Conservation (phyloP, 306 rosid genomes). For the Pyrus bretschneideri region DNA sequence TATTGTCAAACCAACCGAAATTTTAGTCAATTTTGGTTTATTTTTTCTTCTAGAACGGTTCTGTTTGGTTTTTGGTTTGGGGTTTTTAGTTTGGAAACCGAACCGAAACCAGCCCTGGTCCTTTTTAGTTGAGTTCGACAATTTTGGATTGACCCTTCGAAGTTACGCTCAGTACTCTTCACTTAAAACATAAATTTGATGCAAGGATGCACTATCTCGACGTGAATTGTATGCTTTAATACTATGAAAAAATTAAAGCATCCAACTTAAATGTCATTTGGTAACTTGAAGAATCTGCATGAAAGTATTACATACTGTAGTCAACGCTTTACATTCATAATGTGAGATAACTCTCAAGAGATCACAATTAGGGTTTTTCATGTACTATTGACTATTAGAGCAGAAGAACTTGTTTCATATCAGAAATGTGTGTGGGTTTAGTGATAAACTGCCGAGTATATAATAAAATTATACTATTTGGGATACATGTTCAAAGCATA, state of each 20-base stretch:
- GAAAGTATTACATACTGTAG: background rate
- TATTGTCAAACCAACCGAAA: no score
- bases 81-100: no score
- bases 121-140: background rate
- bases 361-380: no score
- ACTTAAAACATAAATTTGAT: background rate
- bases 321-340: background rate
- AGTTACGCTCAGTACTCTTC: background rate
- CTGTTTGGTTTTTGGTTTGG: no score
- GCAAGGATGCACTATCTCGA: background rate
- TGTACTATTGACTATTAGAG: no score
- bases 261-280: background rate
- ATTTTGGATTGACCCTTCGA: background rate
- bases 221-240: background rate
- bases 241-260: no score
- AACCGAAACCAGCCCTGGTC: background rate
- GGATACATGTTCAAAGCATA: background rate
- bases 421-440: background rate
- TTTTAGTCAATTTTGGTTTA: no score
- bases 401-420: background rate
- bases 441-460: background rate
- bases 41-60: no score
- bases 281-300: background rate
- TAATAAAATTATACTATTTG: background rate
- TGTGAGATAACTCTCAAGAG: background rate